Evolutionary conservation across 768 basidiomycete species (phyloP).

Genomic region (Boletus subparvulus): DNA sequence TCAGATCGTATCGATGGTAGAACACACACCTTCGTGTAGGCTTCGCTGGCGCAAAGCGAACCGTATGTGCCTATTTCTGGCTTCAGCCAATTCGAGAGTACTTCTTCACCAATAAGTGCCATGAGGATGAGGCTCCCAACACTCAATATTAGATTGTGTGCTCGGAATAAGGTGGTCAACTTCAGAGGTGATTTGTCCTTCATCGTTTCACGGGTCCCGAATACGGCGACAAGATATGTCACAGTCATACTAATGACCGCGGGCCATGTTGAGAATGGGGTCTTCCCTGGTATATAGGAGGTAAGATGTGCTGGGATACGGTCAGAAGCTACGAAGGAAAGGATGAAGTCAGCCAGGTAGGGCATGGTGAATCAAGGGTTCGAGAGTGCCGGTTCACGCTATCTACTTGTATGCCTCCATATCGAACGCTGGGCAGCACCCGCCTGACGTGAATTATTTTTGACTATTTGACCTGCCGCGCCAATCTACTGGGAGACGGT

Average conservation of each 20-base stretch:
- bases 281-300: conserved; percentile 69
- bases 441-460: conserved; percentile 1
- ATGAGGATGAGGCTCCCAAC: conserved; percentile 77
- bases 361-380: conserved; percentile 46
- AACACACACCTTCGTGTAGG: conserved; percentile 80
- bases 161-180: conserved; percentile 77
- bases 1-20: not conserved
- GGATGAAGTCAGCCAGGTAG: conserved; percentile 67
- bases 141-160: conserved; percentile 86
- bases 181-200: conserved; percentile 66
- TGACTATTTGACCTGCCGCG: not conserved
- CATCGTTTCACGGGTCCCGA: conserved; percentile 81
- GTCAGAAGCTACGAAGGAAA: conserved; percentile 49
- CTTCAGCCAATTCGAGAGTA: conserved; percentile 73
- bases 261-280: conserved; percentile 76
- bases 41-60: conserved; percentile 65
- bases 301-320: conserved; percentile 56
- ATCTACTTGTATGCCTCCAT: conserved; percentile 11
- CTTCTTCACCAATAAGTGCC: conserved; percentile 82
- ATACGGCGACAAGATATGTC: conserved; percentile 83
- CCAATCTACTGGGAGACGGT: not conserved
- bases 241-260: conserved; percentile 65
- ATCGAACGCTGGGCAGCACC: not conserved
- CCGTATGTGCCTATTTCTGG: conserved; percentile 73
- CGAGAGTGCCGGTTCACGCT: not conserved